A percentile compares a stretch with the other conserved stretches of the same genome.
phyloP scores from a whole-genome alignment of 2,329 filamentous ascomycete genomes.

The Acrocalymma vagum region DNA sequence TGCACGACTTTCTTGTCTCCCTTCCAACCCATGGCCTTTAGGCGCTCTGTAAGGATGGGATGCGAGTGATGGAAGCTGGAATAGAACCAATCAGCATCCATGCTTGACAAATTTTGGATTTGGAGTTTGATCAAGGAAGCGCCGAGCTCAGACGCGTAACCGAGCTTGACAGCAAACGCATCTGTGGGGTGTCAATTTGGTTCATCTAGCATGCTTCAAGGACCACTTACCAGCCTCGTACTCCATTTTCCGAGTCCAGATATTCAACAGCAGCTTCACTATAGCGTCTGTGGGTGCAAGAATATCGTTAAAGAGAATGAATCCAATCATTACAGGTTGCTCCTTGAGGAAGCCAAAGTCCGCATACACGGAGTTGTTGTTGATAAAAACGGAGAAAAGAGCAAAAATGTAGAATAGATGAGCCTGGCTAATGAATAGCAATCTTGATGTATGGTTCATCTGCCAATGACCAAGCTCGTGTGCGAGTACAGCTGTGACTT shows the following conservation, averaged over 20 bases:
- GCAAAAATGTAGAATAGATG: conserved; percentile 98
- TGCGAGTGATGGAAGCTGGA: conserved; percentile 99
- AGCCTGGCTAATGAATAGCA: conserved; percentile 81
- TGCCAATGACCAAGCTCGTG: conserved; percentile 99
- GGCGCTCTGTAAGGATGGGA: conserved; percentile 90
- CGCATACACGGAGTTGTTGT: conserved; percentile 89
- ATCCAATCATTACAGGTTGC: conserved; percentile 93
- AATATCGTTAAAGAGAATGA: conserved; percentile 97
- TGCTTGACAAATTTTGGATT: conserved; percentile 96
- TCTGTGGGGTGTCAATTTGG: conserved; percentile 58
- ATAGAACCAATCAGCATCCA: conserved; percentile 99
- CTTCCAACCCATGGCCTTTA: conserved; percentile 90
- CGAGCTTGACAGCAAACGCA: conserved; percentile 83
- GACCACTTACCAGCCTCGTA: conserved; percentile 78
- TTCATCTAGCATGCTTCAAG: conserved; percentile 12
- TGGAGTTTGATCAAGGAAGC: conserved; percentile 94
- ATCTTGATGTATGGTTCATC: conserved; percentile 89
- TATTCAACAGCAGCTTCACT: conserved; percentile 94
- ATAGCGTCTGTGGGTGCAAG: conserved; percentile 93
- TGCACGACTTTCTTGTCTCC: conserved; percentile 65
- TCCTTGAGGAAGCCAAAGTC: conserved; percentile 88
- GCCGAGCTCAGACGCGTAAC: conserved; percentile 84
- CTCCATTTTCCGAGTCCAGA: conserved; percentile 92
- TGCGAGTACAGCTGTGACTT: conserved; percentile 92
- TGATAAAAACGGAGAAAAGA: conserved; percentile 96